A percentile compares a stretch with the other conserved stretches of the same genome.
Evolutionary conservation across 225 moss, liverwort and hornwort genomes (phyloP).

Genomic region (Marchantia polymorpha): DNA sequence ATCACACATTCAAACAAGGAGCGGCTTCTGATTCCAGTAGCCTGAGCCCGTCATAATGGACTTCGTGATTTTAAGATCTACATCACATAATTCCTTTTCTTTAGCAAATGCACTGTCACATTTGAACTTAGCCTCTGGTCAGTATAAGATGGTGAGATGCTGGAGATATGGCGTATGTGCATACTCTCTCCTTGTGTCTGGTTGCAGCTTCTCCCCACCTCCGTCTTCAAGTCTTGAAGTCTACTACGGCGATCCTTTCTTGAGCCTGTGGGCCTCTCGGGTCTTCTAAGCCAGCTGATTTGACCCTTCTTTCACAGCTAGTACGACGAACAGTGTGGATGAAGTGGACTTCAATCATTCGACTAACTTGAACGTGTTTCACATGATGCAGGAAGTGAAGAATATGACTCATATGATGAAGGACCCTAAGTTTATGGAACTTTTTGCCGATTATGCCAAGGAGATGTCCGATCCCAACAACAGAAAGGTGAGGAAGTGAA

Average conservation of each 20-base stretch:
- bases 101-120: no score
- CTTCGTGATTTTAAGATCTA: no score
- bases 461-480: conserved; percentile 62
- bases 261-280: not conserved
- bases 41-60: no score
- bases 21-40: not conserved
- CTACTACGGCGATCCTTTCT: no score
- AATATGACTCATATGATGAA: conserved; percentile 55
- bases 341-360: not conserved
- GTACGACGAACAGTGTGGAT: not conserved
- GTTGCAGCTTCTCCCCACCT: no score
- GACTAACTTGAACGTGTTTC: not conserved
- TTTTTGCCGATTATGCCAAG: conserved; percentile 60
- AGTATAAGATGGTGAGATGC: no score
- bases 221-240: no score
- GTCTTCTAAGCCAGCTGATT: not conserved
- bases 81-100: no score
- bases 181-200: no score
- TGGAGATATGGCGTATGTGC: no score
- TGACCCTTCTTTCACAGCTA: not conserved
- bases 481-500: conserved; percentile 40
- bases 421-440: conserved; percentile 58
- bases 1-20: no score
- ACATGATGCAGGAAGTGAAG: conserved; percentile 42
- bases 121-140: no score